Base-by-base conservation (phyloP, 768 basidiomycete species). In the Ramaria rubella region DNA sequence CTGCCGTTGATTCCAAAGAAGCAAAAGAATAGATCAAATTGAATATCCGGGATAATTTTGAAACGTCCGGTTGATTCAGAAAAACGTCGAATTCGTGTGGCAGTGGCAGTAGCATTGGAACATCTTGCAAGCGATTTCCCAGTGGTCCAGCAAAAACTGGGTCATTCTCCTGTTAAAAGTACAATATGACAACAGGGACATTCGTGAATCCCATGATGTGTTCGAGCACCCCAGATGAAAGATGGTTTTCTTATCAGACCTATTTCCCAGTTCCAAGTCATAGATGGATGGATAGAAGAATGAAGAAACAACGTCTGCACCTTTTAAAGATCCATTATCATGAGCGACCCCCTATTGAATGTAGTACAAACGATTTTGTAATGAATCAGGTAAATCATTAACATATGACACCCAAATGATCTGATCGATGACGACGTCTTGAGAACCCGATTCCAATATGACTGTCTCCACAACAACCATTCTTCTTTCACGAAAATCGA, bases 11-110 rank as follows among this genome's bases (percentile, higher is more conserved):
- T 55, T 71, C 65, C 1, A 70, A 40, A 1, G 67, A 60, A 23
- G 70, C 68, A 53, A 71, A 71, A n/a, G 69, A 69, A 44, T 66
- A 70, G 1, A 69, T 27, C 19, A 70, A 61, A 49, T 72, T 72
- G 4, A 72, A 60, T 12, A 52, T 55, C 0, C 65, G 61, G 0
- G 69, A 72, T 0, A 60, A 46, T 0, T 46, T 36, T 0, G 71
- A 72, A 3, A 71, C 60, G 2, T 59, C n/a, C 0, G 63, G 65
- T 45, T 70, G 33, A 48, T 64, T 57, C 9, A 71, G 5, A 38
- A 72, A 67, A 0, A 29, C 12, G 27, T 62, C 34, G 55, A 57
- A 70, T 56, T 70, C 65, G 4, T 15, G 38, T 9, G 71, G 70
- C 0, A 72, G 57, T 2, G 69, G 63, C 7, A 65, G 29, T 21